These are phyloP conservation scores for Plasmodium gonderi DNA, from an alignment of 169 alveolate genomes.

Conservation along the genomic window DNA sequence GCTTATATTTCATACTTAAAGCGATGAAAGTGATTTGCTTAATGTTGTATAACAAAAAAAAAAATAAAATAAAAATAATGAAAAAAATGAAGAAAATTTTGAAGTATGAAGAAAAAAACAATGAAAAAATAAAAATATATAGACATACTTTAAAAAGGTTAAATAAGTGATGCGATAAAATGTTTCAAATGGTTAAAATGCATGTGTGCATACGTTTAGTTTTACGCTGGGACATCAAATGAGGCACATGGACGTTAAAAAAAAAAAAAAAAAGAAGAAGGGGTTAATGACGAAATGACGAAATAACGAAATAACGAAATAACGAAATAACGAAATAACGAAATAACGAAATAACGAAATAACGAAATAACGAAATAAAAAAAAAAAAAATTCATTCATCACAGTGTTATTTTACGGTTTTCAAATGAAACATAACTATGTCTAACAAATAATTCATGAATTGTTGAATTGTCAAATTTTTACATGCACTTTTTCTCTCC, in stretches of 20 bases:
- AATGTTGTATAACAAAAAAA: not conserved
- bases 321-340: too few species aligned
- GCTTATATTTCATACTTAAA: slow-evolving; percentile 11
- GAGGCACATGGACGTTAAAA: not conserved
- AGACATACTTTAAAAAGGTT: not conserved
- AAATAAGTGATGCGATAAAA: not conserved
- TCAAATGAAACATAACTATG: too few species aligned
- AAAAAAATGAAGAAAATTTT: not conserved
- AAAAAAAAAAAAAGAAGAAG: not conserved
- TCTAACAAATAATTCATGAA: too few species aligned
- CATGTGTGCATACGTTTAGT: not conserved
- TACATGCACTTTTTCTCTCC: not conserved
- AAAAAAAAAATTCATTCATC: too few species aligned
- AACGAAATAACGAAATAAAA: too few species aligned
- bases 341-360: too few species aligned
- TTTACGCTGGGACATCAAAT: not conserved
- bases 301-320: too few species aligned
- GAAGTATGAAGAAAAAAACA: not conserved
- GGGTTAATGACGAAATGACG: too few species aligned
- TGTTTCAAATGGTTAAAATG: not conserved
- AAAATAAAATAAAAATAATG: not conserved
- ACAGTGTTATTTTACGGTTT: too few species aligned
- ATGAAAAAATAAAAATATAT: not conserved
- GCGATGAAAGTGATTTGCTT: slow-evolving; percentile 4
- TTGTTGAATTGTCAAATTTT: too few species aligned